Evolutionary conservation across 202 grass and related monocot species (phyloP).

Genomic region (Bolboschoenoplectus hybrid): DNA sequence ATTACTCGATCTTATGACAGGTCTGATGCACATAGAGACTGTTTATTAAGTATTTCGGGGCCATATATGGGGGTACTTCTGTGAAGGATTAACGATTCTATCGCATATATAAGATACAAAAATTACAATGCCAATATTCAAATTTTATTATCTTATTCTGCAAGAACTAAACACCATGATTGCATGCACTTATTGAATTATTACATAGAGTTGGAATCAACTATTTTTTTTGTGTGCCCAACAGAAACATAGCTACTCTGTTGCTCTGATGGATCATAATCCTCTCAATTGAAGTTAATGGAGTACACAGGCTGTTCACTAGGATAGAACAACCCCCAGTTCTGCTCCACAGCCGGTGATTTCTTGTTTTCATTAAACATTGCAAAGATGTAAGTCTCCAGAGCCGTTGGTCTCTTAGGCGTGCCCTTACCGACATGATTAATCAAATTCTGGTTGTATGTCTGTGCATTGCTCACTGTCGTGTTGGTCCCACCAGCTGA

Average conservation of each 20-base stretch:
- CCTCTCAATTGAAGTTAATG: constrained; percentile 44
- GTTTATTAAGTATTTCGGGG: too few relatives aligned
- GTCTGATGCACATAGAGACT: not conserved
- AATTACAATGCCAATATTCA: not conserved
- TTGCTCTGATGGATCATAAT: not conserved
- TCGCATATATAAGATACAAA: not conserved
- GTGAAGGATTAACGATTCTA: not conserved
- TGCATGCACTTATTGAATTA: not conserved
- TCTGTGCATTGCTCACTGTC: constrained; percentile 38
- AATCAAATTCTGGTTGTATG: constrained; percentile 76
- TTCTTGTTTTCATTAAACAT: constrained; percentile 70
- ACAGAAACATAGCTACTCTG: not conserved
- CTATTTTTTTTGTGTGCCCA: not conserved
- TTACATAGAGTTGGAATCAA: not conserved
- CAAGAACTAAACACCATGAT: not conserved
- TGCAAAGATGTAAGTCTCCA: constrained; percentile 61
- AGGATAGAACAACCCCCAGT: constrained; percentile 58
- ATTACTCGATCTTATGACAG: not conserved
- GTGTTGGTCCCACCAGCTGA: constrained; percentile 41
- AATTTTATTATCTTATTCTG: not conserved
- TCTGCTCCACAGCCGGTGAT: constrained; percentile 12
- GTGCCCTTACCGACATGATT: constrained; percentile 52
- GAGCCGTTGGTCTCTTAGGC: constrained; percentile 23
- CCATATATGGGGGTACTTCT: not conserved
- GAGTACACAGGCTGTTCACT: constrained; percentile 41